These are phyloP conservation scores for Eimeria sp. DNA, from an alignment of 169 alveolate species.

Conservation along the genomic window DNA sequence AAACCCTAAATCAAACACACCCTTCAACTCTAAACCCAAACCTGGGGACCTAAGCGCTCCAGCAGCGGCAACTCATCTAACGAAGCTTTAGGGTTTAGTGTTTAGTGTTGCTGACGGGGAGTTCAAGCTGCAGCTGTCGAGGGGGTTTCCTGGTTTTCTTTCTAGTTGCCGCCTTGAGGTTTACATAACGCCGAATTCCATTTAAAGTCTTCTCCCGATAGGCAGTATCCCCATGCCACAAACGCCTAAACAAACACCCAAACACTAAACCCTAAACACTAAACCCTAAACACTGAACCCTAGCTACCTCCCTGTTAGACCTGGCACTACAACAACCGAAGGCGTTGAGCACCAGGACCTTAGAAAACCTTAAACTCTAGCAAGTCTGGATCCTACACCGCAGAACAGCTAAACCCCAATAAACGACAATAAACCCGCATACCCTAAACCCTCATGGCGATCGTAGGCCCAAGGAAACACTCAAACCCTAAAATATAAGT, in stretches of 20 bases:
- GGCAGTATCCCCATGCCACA: background rate
- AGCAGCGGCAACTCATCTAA: background rate
- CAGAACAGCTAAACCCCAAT: background rate
- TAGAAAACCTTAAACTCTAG: background rate
- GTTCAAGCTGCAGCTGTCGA: slow-evolving; percentile 16
- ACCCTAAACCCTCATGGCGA: background rate
- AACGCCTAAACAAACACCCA: background rate
- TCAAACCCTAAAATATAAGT: too few relatives aligned
- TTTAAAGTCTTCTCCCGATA: background rate
- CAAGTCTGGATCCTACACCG: background rate
- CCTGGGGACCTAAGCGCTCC: background rate
- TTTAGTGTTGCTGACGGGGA: background rate
- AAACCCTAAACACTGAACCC: background rate
- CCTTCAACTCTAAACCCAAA: slow-evolving; percentile 16
- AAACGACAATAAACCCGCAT: background rate
- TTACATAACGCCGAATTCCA: background rate
- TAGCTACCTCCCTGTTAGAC: too few relatives aligned
- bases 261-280: background rate
- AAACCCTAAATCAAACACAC: background rate
- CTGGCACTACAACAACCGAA: too few relatives aligned
- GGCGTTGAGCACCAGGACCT: too few relatives aligned
- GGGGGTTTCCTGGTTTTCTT: background rate
- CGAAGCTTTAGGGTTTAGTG: slow-evolving; percentile 12
- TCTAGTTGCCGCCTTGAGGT: background rate
- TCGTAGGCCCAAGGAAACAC: too few relatives aligned